Evolutionary conservation across 2,329 filamentous ascomycete genomes (phyloP), one percentile per base, ranked within the genome.

Genomic region (Calonectria pauciramosa): DNA sequence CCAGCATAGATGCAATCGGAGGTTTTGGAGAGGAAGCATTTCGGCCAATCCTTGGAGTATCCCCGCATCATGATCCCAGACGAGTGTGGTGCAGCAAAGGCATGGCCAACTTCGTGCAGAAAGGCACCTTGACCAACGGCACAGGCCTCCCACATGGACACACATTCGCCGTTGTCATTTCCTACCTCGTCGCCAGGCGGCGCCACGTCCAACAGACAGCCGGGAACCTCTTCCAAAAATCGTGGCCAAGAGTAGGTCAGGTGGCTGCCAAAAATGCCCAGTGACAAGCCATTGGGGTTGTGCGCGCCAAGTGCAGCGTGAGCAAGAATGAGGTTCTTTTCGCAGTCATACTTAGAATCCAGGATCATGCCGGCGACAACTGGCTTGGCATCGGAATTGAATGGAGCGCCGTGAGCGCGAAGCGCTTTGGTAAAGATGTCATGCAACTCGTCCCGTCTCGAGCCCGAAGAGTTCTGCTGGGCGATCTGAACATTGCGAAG

Each of bases 241-340:
- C 92, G 89, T 1, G 93, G 93, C 82, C 94, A 95, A 74, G 91
- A 92, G 80, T 94, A 93, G 28, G 94, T 88, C 75, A 91, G 89
- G 80, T 94, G 93, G 47, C 93, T 94, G 11, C 93, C 93, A 80
- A 94, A 94, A 60, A 95, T 92, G 16, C 92, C 93, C 69, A 95
- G 87, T 68, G 92, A 91, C 66, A 94, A 83, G 16, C 90, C 91
- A 36, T 87, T 86, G 16, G 84, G 89, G 30, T 91, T 90, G 14
- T 81, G 81, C 34, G 75, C 75, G 18, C 93, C 92, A 20, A 94
- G 85, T 16, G 93, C 93, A 10, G 93, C 93, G 83, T 95, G 93
- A 26, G 89, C 93, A 28, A 91, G 89, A 41, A 95, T 91, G 2
- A 90, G 89, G 67, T 91, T 87, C 16, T 88, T 86, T 60, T 88